Evolutionary conservation across 2,329 filamentous ascomycete genomes (phyloP).

Genomic region (Keithomyces neogunnii): DNA sequence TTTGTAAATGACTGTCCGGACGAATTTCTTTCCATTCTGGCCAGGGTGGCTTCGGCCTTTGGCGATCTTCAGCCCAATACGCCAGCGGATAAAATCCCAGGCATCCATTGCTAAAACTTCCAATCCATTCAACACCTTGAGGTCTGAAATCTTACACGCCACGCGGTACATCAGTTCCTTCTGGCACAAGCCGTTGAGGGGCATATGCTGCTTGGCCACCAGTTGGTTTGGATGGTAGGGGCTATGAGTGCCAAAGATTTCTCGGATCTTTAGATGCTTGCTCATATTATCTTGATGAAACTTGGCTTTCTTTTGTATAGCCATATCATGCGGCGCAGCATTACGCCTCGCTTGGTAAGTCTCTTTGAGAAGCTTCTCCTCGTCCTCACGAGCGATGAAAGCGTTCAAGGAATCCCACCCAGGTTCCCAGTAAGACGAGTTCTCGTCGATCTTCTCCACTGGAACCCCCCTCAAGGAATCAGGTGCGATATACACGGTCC

Average conservation of each 20-base stretch:
- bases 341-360: not conserved
- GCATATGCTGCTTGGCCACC: constrained; percentile 23
- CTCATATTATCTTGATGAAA: constrained; percentile 21
- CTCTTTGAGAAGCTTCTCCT: constrained; percentile 14
- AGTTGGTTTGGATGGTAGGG: constrained; percentile 29
- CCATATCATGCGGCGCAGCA: constrained; percentile 7
- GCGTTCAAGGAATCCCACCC: constrained; percentile 21
- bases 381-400: constrained; percentile 17
- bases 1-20: constrained; percentile 11
- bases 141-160: constrained; percentile 23
- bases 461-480: constrained; percentile 17
- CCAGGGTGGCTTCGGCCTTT: constrained; percentile 5
- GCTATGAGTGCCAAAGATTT: constrained; percentile 22
- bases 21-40: constrained; percentile 5
- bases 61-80: constrained; percentile 14
- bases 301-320: constrained; percentile 11
- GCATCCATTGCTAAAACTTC: constrained; percentile 26
- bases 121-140: constrained; percentile 15
- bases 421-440: constrained; percentile 20
- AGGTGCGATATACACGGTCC: constrained; percentile 16
- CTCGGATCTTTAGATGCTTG: constrained; percentile 23
- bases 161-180: constrained; percentile 27
- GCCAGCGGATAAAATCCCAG: constrained; percentile 29
- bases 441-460: constrained; percentile 19
- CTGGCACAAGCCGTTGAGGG: constrained; percentile 21